Conservation (phyloP, 495 filamentous ascomycete genomes). For the Aspergillus carlsbadensis region DNA sequence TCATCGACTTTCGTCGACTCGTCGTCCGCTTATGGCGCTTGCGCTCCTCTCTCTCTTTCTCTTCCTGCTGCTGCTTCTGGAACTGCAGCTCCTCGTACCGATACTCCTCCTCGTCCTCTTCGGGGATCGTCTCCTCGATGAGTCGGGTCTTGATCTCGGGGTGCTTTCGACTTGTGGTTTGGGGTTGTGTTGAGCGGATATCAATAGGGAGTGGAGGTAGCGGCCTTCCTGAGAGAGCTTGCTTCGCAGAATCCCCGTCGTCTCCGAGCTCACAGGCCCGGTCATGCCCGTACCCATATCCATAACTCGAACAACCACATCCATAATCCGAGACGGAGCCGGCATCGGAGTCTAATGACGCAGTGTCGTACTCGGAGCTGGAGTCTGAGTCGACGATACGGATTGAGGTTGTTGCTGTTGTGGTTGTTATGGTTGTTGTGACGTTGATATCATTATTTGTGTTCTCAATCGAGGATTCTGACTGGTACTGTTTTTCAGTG, state of each 20-base stretch:
- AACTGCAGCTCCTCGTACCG: not conserved
- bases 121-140: constrained; percentile 22
- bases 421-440: not conserved
- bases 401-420: constrained; percentile 11
- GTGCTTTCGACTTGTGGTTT: not conserved
- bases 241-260: not conserved
- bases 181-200: not conserved
- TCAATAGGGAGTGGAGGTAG: not conserved
- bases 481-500: not conserved
- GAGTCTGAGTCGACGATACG: constrained; percentile 15
- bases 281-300: not conserved
- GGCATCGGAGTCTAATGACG: not conserved
- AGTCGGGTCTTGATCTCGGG: constrained; percentile 15
- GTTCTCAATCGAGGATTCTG: no score
- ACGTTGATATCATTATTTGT: not conserved
- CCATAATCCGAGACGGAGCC: constrained; percentile 6
- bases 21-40: constrained; percentile 11
- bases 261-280: not conserved
- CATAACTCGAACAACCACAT: not conserved
- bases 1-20: constrained; percentile 23
- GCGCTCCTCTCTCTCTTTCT: not conserved
- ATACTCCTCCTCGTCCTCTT: constrained; percentile 13
- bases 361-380: constrained; percentile 4
- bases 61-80: not conserved
- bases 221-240: not conserved